Evolutionary conservation across 345 rosid species (phyloP), one percentile per base, ranked within the genome.

Genomic region (Salix exigua): DNA sequence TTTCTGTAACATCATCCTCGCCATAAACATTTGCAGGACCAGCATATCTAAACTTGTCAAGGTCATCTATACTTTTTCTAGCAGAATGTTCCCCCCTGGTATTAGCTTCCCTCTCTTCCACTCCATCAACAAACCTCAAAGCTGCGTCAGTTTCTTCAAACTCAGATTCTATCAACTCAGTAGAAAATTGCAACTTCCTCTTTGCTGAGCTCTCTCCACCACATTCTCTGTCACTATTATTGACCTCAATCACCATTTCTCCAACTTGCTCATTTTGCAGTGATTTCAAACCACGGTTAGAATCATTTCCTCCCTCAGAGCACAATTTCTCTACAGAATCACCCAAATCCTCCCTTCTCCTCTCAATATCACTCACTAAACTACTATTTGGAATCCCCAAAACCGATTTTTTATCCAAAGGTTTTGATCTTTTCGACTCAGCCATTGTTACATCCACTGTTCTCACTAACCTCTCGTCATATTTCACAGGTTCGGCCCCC

Each of bases 131-230:
- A 58, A 26, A 14, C 61, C 51, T 53, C 69, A 55, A 63, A 64
- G 10, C 55, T 23, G 64, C 68, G 26, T 53, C 53, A 6, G 37
- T 73, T 44, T 35, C 79, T 71, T 55, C 76, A 23, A 60, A 31
- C 37, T 71, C 50, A 11, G 73, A 62, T 65, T 76, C 85, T 30
- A 75, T 33, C 46, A 70, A 18, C 28, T 74, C 66, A 58, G 70
- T 28, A 21, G 63, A 53, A 79, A 80, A 81, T n/a, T 70, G 46
- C 21, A 81, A 66, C 79, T 76, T 68, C 73, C 80, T 77, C 77
- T 77, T 75, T 1, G 35, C 48, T 12, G 13, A 26, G 73, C 73
- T 79, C 68, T 69, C 82, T 37, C 42, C 61, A 26, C 19, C 37
- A 64, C 21, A 25, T n/a, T 51, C 78, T 21, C 11, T 28, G 28